A percentile compares a stretch with the other conserved stretches of the same genome.
Evolutionary conservation across 163 green algal species (phyloP).

Genomic region (Scenedesmus sp.): DNA sequence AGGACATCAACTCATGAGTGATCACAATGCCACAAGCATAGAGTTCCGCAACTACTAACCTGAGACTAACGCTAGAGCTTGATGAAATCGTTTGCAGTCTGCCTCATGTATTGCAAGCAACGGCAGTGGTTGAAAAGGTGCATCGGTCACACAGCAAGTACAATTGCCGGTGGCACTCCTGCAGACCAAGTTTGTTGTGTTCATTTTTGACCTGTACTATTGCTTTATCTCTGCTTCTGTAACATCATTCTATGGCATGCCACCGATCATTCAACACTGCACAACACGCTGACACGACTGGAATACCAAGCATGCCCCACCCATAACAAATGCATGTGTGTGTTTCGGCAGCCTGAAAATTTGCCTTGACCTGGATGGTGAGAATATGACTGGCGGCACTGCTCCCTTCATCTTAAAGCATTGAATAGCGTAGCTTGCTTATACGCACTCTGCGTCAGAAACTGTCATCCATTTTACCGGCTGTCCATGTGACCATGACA

Average conservation of each 20-base stretch:
- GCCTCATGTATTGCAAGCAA: background rate
- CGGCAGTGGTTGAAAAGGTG: background rate
- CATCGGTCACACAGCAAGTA: background rate
- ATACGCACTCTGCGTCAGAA: background rate
- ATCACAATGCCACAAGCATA: too few species aligned
- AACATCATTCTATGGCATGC: background rate
- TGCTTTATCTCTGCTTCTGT: background rate
- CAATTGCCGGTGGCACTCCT: too few species aligned
- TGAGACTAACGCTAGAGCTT: too few species aligned
- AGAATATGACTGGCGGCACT: background rate
- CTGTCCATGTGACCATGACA: too few species aligned
- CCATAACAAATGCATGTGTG: background rate
- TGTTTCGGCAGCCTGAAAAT: background rate
- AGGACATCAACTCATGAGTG: too few species aligned
- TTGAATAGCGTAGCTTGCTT: background rate
- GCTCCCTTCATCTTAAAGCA: background rate
- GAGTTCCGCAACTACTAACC: too few species aligned
- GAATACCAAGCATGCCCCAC: background rate
- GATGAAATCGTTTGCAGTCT: background rate
- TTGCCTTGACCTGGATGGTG: background rate
- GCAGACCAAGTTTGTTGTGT: background rate
- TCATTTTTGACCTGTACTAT: background rate
- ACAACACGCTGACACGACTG: background rate
- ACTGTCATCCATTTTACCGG: background rate
- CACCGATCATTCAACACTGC: background rate